Evolutionary conservation across 1,284 basidiomycete species (phyloP).

Genomic region (Filobasidium uniguttulatum): DNA sequence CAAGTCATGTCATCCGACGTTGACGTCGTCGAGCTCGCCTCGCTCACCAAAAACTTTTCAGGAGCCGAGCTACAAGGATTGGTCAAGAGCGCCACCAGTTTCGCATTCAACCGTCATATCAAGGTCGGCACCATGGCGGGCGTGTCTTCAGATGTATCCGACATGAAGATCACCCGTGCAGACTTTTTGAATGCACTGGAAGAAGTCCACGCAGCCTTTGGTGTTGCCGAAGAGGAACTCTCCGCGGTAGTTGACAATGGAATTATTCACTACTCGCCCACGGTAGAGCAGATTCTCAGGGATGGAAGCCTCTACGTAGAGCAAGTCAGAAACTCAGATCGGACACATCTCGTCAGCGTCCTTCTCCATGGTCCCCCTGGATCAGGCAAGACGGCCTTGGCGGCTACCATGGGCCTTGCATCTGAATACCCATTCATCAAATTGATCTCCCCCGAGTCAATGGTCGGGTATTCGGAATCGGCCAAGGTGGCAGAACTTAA

Average conservation of each 20-base stretch:
- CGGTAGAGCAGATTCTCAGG: constrained; percentile 68
- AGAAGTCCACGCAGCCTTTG: constrained; percentile 93
- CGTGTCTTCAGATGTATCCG: constrained; percentile 87
- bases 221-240: constrained; percentile 94
- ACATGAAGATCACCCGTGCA: constrained; percentile 69
- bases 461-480: constrained; percentile 85
- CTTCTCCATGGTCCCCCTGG: constrained; percentile 78
- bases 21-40: constrained; percentile 67
- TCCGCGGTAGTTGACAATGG: constrained; percentile 90
- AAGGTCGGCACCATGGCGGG: constrained; percentile 96
- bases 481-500: constrained; percentile 87
- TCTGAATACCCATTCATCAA: constrained; percentile 98
- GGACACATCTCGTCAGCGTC: constrained; percentile 84
- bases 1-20: constrained; percentile 84
- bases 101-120: constrained; percentile 94
- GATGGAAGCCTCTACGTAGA: constrained; percentile 89
- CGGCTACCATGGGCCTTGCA: constrained; percentile 82
- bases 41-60: constrained; percentile 88
- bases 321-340: constrained; percentile 78
- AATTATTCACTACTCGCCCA: constrained; percentile 74
- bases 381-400: constrained; percentile 89
- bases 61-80: constrained; percentile 94
- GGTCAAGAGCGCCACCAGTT: constrained; percentile 95
- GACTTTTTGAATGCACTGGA: constrained; percentile 89
- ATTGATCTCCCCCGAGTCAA: constrained; percentile 85